These are phyloP conservation scores for Neurospora sp. DNA, from an alignment of 495 filamentous ascomycete genomes.

Conservation along the genomic window DNA sequence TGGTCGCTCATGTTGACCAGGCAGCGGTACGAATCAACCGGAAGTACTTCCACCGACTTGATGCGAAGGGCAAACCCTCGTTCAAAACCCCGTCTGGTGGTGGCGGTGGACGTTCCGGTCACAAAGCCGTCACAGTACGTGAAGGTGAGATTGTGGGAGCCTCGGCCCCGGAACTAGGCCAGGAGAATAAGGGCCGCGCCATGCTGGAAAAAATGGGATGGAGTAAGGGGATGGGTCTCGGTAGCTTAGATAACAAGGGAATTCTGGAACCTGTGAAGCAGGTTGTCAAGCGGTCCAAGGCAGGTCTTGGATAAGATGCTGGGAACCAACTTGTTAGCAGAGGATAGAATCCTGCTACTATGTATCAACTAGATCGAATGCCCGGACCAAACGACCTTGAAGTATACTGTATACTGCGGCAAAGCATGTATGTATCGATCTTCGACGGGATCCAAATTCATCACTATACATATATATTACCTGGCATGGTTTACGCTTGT, in stretches of 20 bases:
- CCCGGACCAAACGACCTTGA: neutral
- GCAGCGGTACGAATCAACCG: conserved; percentile 31
- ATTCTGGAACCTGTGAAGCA: conserved; percentile 80
- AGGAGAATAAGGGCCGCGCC: conserved; percentile 70
- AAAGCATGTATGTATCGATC: neutral
- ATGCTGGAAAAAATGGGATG: conserved; percentile 99
- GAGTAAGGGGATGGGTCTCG: conserved; percentile 79
- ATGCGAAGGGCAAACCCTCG: conserved; percentile 29
- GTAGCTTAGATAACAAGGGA: conserved; percentile 73
- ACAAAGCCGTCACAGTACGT: conserved; percentile 46
- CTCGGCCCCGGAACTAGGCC: conserved; percentile 71
- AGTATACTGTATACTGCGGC: neutral
- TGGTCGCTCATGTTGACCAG: conserved; percentile 24
- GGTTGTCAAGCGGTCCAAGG: conserved; percentile 74
- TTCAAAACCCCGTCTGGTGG: conserved; percentile 5
- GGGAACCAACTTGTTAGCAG: neutral
- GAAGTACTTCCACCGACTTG: conserved; percentile 37
- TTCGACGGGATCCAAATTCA: neutral
- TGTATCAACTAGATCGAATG: neutral
- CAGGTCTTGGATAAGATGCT: conserved; percentile 66
- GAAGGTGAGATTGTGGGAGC: conserved; percentile 90
- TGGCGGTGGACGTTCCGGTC: conserved; percentile 12
- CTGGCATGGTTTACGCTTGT: neutral
- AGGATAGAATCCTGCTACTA: neutral
- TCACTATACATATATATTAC: neutral